phyloP scores from a whole-genome alignment of 768 basidiomycete genomes.

The Pulveroboletus sp. region DNA sequence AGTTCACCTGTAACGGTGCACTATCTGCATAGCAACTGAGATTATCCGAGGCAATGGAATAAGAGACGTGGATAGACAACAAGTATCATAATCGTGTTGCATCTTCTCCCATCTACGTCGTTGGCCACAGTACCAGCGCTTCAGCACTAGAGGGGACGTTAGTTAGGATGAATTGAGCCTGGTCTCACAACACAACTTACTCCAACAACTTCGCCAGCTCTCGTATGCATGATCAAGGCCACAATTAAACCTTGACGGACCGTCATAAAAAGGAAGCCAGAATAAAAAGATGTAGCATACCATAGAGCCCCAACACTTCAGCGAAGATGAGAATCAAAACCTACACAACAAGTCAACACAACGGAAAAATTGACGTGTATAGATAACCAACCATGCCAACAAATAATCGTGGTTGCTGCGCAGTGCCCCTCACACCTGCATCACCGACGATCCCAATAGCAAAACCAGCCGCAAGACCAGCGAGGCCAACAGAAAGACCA shows the following conservation, averaged over 20 bases:
- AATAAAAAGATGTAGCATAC: constrained; percentile 30
- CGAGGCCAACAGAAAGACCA: constrained; percentile 86
- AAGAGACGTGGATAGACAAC: constrained; percentile 8
- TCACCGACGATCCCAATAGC: constrained; percentile 99
- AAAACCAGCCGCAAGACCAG: constrained; percentile 95
- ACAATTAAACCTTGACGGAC: constrained; percentile 67
- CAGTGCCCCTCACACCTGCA: constrained; percentile 96
- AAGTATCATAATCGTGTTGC: constrained; percentile 4
- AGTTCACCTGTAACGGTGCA: not conserved
- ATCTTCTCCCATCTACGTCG: constrained; percentile 7
- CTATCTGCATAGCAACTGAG: not conserved
- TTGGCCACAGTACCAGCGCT: not conserved
- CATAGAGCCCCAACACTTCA: constrained; percentile 90
- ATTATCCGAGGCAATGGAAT: constrained; percentile 2
- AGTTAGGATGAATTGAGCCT: not conserved
- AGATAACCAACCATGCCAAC: constrained; percentile 76
- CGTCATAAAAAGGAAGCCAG: not conserved
- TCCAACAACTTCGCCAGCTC: constrained; percentile 32
- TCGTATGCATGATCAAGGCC: constrained; percentile 93
- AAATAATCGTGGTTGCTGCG: constrained; percentile 91
- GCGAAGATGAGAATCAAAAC: constrained; percentile 98
- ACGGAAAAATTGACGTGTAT: not conserved
- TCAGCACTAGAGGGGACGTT: constrained; percentile 23
- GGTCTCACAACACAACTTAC: constrained; percentile 3
- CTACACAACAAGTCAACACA: constrained; percentile 33